Conservation (phyloP, 345 rosid species). For the Laguncularia racemosa region DNA sequence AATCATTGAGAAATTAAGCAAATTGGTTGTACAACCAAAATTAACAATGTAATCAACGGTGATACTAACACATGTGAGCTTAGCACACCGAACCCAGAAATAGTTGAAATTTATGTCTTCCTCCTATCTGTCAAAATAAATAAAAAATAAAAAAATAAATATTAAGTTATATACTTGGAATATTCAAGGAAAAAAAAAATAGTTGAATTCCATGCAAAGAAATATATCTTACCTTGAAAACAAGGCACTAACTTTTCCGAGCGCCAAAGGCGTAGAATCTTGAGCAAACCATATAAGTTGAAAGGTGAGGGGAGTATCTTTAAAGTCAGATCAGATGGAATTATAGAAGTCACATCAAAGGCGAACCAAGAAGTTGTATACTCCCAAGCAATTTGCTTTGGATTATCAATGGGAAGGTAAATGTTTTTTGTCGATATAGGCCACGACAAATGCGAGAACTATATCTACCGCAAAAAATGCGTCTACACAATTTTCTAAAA, state of each 20-base stretch:
- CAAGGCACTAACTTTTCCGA: constrained; percentile 84
- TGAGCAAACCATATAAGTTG: constrained; percentile 57
- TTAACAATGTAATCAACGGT: not conserved
- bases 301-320: constrained; percentile 55
- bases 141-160: too few species aligned
- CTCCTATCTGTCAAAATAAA: constrained; percentile 53
- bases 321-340: constrained; percentile 65
- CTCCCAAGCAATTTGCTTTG: constrained; percentile 63
- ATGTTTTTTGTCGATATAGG: constrained; percentile 63
- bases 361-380: constrained; percentile 71
- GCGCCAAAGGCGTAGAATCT: constrained; percentile 99
- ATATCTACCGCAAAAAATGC: constrained; percentile 87
- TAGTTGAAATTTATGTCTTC: constrained; percentile 86
- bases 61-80: constrained; percentile 76
- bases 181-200: too few species aligned
- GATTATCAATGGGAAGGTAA: constrained; percentile 67
- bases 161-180: too few species aligned
- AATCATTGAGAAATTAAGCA: not conserved
- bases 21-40: not conserved
- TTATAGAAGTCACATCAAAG: constrained; percentile 70
- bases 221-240: constrained; percentile 58
- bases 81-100: constrained; percentile 93
- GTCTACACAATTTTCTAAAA: constrained; percentile 73
- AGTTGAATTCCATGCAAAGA: not conserved
- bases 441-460: constrained; percentile 72